phyloP scores from a whole-genome alignment of 495 filamentous ascomycete genomes.

The Penicillium antarcticum region DNA sequence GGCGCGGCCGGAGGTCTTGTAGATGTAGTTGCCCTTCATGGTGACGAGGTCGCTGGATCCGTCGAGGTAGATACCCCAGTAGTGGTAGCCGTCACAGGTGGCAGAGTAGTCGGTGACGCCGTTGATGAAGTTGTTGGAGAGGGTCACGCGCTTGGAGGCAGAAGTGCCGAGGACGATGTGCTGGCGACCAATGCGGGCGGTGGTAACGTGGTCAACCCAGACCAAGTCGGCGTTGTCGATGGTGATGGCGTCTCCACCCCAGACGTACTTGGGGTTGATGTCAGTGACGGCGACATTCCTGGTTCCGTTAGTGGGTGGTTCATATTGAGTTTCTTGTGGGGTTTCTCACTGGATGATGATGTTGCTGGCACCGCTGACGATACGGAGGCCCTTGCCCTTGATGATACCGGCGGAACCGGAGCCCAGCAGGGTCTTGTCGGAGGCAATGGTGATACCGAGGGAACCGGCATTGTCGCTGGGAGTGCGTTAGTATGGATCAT shows the following conservation, averaged over 20 bases:
- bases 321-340: too few species aligned
- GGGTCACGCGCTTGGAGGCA: slow-evolving; percentile 39
- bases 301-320: not conserved
- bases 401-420: slow-evolving; percentile 35
- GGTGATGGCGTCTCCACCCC: slow-evolving; percentile 49
- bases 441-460: slow-evolving; percentile 42
- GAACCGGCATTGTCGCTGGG: slow-evolving; percentile 38
- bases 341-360: slow-evolving; percentile 43
- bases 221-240: slow-evolving; percentile 38
- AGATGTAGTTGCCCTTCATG: slow-evolving; percentile 47
- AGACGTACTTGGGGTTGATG: slow-evolving; percentile 48
- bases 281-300: slow-evolving; percentile 47
- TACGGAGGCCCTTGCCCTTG: slow-evolving; percentile 43
- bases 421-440: slow-evolving; percentile 45
- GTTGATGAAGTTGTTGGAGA: slow-evolving; percentile 47
- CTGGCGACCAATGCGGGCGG: slow-evolving; percentile 43
- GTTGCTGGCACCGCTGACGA: slow-evolving; percentile 42
- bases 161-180: slow-evolving; percentile 42
- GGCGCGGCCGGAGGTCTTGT: slow-evolving; percentile 39
- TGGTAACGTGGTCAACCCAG: slow-evolving; percentile 50
- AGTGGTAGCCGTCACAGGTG: slow-evolving; percentile 44
- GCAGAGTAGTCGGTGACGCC: slow-evolving; percentile 37
- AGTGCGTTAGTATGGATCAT: not conserved
- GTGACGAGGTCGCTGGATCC: slow-evolving; percentile 42
- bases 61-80: slow-evolving; percentile 45